Base-by-base conservation (phyloP, 192 early-diverging fungal genomes). In the Podila epigama region DNA sequence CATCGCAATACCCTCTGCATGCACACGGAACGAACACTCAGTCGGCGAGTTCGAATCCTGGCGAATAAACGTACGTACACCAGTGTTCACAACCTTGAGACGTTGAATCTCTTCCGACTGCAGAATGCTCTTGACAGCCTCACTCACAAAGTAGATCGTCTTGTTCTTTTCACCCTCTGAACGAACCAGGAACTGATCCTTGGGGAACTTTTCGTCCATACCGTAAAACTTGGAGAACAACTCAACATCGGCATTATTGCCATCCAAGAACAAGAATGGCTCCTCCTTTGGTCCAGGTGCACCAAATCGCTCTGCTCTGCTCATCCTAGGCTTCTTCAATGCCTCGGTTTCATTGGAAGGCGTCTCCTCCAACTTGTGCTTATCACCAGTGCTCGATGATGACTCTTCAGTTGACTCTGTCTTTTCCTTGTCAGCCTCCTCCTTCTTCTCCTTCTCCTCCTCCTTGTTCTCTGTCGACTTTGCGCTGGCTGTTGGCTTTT, bases 81-180 rank as follows among this genome's bases (percentile, higher is more conserved):
- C 98, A 0, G 96, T 95, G 82, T 99, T 97, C 44, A 99, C 96
- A 5, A 94, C 80, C 41, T 90, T 88, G 52, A 94, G 79, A 32
- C 89, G 87, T 11, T 80, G 69, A 33, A 84, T 80, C 58, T 93
- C 90, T 1, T 75, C 48, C 6, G 91, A 85, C 39, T 78, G 57
- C 69, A 98, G 75, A 28, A 98, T 75, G 28, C 66, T 64, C 69
- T 94, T 93, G 63, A 97, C 92, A 16, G 92, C 77, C n/a, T 87
- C 79, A 2, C 92, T 92, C 10, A 97, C 94, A 66, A 96, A 86
- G 81, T 99, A 98, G 6, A 98, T 79, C 9, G 88, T 90, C 33
- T 88, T 89, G 77, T 83, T 86, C 66, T 89, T 84, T 22, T 80
- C 79, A 51, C 81, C 88, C 59, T 89, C 90, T 8, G 96, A 92